A percentile compares a stretch with the other conserved stretches of the same genome.
Conservation (phyloP, 208 protist genomes). For the Leishmania lainsoni region DNA sequence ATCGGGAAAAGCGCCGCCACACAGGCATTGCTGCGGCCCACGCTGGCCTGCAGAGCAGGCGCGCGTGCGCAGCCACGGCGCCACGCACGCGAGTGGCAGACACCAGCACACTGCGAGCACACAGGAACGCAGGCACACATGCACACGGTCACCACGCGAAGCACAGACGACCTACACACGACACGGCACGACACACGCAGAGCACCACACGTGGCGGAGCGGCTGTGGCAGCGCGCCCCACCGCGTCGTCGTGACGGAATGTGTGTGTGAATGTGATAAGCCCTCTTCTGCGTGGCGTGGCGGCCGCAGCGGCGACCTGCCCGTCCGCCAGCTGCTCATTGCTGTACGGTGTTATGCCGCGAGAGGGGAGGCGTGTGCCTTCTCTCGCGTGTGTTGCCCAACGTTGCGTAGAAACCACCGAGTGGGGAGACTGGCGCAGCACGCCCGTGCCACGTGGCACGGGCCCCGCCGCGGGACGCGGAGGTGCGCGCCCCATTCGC, state of each 20-base stretch:
- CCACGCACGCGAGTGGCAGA: conserved; percentile 8
- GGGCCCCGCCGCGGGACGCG: conserved; percentile 20
- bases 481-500: conserved; percentile 5
- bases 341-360: conserved; percentile 25
- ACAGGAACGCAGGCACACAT: conserved; percentile 4
- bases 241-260: conserved; percentile 30
- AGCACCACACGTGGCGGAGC: conserved; percentile 21
- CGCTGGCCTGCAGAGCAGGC: conserved; percentile 14
- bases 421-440: conserved; percentile 28
- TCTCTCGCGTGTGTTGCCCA: conserved; percentile 22
- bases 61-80: conserved; percentile 26
- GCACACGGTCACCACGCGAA: conserved; percentile 1
- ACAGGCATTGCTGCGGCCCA: conserved; percentile 36
- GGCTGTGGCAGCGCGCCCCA: conserved; percentile 32
- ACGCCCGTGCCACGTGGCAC: conserved; percentile 16
- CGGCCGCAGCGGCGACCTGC: conserved; percentile 25
- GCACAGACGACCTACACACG: conserved; percentile 9
- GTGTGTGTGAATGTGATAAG: conserved; percentile 7
- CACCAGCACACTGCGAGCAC: conserved; percentile 8
- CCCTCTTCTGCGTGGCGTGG: conserved; percentile 37
- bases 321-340: conserved; percentile 34
- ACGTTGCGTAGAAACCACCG: conserved; percentile 30
- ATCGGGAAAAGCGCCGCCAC: conserved; percentile 15
- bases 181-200: conserved; percentile 10
- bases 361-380: not conserved